A percentile compares a stretch with the other conserved stretches of the same genome.
Conservation (phyloP, 2,329 filamentous ascomycete species). For the Aspergillus candidus region DNA sequence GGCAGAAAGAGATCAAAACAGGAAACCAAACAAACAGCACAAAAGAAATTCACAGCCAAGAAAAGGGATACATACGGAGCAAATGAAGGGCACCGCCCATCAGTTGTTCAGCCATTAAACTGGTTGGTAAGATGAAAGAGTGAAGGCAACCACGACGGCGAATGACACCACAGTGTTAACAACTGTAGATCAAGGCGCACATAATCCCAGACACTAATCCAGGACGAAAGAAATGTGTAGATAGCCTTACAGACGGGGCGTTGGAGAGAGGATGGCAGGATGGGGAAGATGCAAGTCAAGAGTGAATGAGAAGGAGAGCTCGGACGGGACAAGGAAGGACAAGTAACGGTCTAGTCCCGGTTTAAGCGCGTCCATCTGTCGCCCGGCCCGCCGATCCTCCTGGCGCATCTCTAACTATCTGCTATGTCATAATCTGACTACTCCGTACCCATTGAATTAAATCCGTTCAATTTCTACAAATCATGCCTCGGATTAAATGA, state of each 20-base stretch:
- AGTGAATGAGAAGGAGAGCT: not conserved
- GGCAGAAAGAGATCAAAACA: no score
- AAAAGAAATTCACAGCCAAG: not conserved
- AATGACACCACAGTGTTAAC: constrained; percentile 27
- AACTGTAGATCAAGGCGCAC: constrained; percentile 29
- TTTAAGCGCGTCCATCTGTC: not conserved
- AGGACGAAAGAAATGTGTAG: constrained; percentile 1
- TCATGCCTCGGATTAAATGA: no score
- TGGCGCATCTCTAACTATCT: not conserved
- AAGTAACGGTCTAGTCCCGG: constrained; percentile 3
- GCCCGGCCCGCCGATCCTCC: constrained; percentile 3
- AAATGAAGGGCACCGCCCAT: constrained; percentile 31
- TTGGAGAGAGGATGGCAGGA: not conserved
- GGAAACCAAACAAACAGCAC: no score
- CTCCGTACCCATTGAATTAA: no score
- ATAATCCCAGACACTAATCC: constrained; percentile 28
- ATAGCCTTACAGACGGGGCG: not conserved
- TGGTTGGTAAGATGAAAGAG: constrained; percentile 10
- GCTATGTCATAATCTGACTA: no score
- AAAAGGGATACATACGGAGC: constrained; percentile 27
- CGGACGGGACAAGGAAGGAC: constrained; percentile 4
- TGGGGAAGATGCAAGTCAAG: not conserved
- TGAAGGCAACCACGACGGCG: constrained; percentile 18
- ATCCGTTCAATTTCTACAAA: no score
- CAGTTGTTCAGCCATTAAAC: constrained; percentile 30